A percentile compares a stretch with the other conserved stretches of the same genome.
Evolutionary conservation across 1,139 yeast species (phyloP).

Genomic region (Hansenula sp.): DNA sequence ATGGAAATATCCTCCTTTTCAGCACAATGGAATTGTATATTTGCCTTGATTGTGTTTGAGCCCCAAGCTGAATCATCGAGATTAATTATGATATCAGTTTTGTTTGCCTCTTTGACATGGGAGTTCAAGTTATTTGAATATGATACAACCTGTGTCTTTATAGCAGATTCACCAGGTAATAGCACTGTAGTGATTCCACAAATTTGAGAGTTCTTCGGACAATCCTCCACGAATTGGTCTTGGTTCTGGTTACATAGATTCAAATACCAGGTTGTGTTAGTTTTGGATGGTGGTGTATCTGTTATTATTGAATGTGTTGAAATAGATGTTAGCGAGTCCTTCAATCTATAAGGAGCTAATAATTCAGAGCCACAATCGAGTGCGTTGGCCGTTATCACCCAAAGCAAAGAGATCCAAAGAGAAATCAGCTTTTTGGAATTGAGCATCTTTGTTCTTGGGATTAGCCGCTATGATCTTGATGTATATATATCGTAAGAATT

Average conservation of each 20-base stretch:
- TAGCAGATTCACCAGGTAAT: slow-evolving; percentile 37
- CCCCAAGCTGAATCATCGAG: slow-evolving; percentile 76
- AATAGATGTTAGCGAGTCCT: slow-evolving; percentile 14
- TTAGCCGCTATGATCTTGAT: no score
- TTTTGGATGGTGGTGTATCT: slow-evolving; percentile 76
- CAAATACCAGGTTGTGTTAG: slow-evolving; percentile 62
- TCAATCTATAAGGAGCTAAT: slow-evolving; percentile 15
- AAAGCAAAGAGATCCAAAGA: not conserved
- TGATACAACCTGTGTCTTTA: slow-evolving; percentile 56
- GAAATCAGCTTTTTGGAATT: no score
- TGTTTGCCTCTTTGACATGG: slow-evolving; percentile 26
- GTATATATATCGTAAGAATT: no score
- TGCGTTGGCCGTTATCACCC: not conserved
- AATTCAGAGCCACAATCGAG: slow-evolving; percentile 15
- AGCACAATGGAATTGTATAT: slow-evolving; percentile 50
- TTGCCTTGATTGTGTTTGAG: slow-evolving; percentile 45
- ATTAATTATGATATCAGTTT: slow-evolving; percentile 40
- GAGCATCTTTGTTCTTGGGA: no score
- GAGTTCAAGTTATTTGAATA: slow-evolving; percentile 33
- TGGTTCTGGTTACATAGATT: slow-evolving; percentile 58
- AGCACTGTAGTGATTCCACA: slow-evolving; percentile 60
- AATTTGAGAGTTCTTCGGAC: slow-evolving; percentile 67
- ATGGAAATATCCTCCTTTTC: slow-evolving; percentile 33
- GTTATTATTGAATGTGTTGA: slow-evolving; percentile 28
- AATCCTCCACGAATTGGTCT: slow-evolving; percentile 35